Evolutionary conservation across 129 eudicot genomes (phyloP), one percentile per base, ranked within the genome.

Genomic region (Centella asiatica): DNA sequence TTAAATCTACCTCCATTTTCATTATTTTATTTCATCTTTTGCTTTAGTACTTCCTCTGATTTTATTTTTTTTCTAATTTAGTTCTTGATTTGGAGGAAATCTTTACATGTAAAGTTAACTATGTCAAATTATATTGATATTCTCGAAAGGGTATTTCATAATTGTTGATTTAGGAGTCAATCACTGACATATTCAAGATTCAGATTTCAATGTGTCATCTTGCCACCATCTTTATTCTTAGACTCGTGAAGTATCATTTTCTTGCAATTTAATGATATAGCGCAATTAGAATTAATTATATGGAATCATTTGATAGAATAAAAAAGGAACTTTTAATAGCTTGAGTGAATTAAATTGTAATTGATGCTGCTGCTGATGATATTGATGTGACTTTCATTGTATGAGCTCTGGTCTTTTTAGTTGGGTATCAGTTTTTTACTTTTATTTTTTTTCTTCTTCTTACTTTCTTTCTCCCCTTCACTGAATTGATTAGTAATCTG

Each of bases 261-360:
- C 23, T 65, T 22, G 46, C 20, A n/a, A 34, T 37, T 54, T 2
- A 55, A 24, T 50, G 62, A 39, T 59, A 12, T 44, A 59, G 49
- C 13, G 25, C 29, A 13, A 20, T 12, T 34, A 57, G 42, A 22
- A 57, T 68, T 28, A 20, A 15, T 5, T 15, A 24, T 32, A 19
- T 63, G 68, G 63, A 66, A 55, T 57, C 65, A 26, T 34, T 56
- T 57, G 46, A 68, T 68, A 29, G 34, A 65, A 53, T 32, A 53
- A 64, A 45, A 63, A 49, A 48, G 10, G 69, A 71, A 44, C 46
- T 48, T 56, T 56, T 56, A 28, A 45, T 44, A n/a, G 13, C 7
- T 59, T 46, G 25, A 45, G 3, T 49, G 48, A 19, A 36, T 72
- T 53, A 31, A 26, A 22, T 11, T 54, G 26, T 42, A 24, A 29